phyloP scores from a whole-genome alignment of 2,329 filamentous ascomycete genomes.

The Karstenula rhodostoma region DNA sequence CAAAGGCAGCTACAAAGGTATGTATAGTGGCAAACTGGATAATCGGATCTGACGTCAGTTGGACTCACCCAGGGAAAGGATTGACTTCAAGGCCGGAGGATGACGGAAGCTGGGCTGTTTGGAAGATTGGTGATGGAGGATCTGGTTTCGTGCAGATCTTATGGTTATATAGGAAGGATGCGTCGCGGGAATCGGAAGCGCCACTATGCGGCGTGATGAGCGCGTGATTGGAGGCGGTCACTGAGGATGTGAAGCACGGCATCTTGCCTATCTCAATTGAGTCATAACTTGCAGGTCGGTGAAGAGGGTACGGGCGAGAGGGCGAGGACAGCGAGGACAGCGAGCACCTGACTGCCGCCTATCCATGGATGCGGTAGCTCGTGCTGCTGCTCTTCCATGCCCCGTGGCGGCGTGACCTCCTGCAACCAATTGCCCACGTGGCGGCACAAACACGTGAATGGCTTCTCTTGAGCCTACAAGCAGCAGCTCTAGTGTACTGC shows the following conservation, averaged over 20 bases:
- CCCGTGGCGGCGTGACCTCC: constrained; percentile 2
- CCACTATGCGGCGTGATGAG: constrained; percentile 1
- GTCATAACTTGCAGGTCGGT: constrained; percentile 4
- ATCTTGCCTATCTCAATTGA: neutral
- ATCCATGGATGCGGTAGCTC: neutral
- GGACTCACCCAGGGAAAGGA: neutral
- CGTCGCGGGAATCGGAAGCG: neutral
- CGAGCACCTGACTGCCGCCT: constrained; percentile 1
- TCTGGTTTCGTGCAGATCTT: neutral
- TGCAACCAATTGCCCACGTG: neutral
- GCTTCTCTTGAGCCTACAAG: neutral
- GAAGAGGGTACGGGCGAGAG: constrained; percentile 1
- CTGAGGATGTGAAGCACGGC: constrained; percentile 9
- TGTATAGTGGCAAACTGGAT: neutral
- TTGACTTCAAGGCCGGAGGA: neutral
- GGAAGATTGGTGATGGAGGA: neutral
- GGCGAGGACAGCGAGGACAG: neutral
- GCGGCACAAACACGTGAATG: neutral
- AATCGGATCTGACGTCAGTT: constrained; percentile 12
- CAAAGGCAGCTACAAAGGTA: neutral
- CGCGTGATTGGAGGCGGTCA: constrained; percentile 1
- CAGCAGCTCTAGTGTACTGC: neutral
- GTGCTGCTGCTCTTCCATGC: neutral
- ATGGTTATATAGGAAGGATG: constrained; percentile 1
- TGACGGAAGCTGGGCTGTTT: neutral